Conservation (phyloP, 441 rosid species). For the Croton laevigatus region DNA sequence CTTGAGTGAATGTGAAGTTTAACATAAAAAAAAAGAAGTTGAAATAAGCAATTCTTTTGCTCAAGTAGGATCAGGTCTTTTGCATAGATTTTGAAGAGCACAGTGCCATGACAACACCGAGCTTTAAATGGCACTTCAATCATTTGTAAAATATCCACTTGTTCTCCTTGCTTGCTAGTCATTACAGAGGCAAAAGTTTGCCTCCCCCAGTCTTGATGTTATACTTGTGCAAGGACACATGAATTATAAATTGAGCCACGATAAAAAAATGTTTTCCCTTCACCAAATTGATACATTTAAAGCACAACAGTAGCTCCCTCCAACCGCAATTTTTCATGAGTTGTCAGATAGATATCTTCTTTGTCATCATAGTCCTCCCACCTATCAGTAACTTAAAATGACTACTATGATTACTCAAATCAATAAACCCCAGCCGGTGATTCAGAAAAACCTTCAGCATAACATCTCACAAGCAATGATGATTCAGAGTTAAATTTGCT, state of each 20-base stretch:
- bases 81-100: neutral
- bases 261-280: neutral
- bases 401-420: neutral
- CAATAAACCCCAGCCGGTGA: neutral
- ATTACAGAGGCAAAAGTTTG: conserved; percentile 1
- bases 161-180: neutral
- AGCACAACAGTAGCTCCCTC: conserved; percentile 1
- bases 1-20: neutral
- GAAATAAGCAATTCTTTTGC: neutral
- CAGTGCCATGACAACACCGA: neutral
- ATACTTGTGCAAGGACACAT: neutral
- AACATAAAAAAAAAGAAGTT: neutral
- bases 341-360: conserved; percentile 2
- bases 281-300: conserved; percentile 5
- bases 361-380: neutral
- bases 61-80: neutral
- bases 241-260: neutral
- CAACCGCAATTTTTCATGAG: neutral
- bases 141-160: neutral
- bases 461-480: neutral
- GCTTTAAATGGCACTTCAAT: neutral
- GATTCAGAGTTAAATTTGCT: neutral
- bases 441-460: neutral
- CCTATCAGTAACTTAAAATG: neutral
- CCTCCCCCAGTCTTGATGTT: conserved; percentile 11